Evolutionary conservation across 768 basidiomycete genomes (phyloP), one percentile per base, ranked within the genome.

Genomic region (Mycena olivaceomarginata): DNA sequence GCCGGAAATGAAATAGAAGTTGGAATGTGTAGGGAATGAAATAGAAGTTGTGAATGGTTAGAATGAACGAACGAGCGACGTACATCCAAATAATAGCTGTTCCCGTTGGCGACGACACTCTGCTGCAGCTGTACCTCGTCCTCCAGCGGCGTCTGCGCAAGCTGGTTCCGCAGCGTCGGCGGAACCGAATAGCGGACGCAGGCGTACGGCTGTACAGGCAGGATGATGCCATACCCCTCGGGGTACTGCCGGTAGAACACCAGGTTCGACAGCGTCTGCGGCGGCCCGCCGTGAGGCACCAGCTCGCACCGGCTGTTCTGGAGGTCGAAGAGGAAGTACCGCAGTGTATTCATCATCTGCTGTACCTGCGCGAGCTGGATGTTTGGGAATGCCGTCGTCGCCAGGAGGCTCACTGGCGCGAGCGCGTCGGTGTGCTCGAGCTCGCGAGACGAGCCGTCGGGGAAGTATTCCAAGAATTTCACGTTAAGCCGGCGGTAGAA

Each of bases 321-420:
- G 51, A 77, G 31, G 22, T 77, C 76, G 76, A 77, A 77, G 12
- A 77, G 76, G 51, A 77, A 77, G 25, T 72, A 77, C 0, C 76
- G 76, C 7, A 77, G 59, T 5, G 76, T 65, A 66, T 72, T 69
- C 76, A 77, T 77, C 25, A 77, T n/a, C 31, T 72, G 70, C 67
- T 77, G 71, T 25, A 72, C 67, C 37, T 69, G 51, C 15, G 41
- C 13, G 0, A 31, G 25, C 37, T 56, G 51, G 51, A 77, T 65
- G 18, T 12, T 15, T 12, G 71, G 67, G 51, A 77, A 77, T 5
- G 71, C 13, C 1, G 62, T 72, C 51, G 72, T 77, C 1, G 76
- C 76, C 18, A 77, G 71, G 8, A 77, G 67, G 25, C 9, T 51
- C 22, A 77, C 31, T 31, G 31, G 8, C 43, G 68, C 51, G 1